Base-by-base conservation (phyloP, 345 rosid species). In the Eucalyptus tenuipes region DNA sequence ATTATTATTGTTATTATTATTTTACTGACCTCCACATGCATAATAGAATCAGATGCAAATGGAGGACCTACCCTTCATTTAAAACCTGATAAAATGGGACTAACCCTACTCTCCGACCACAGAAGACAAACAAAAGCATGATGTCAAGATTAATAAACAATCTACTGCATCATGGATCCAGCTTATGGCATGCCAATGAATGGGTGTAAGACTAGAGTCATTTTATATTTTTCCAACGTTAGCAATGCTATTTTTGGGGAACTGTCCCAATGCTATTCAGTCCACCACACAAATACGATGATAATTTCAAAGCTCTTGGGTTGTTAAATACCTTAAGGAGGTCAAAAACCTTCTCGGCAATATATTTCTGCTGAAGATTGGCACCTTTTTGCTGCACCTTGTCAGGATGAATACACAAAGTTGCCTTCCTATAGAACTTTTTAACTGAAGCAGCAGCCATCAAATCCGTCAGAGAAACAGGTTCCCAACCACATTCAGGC, bases 361-460 rank as follows among this genome's bases (percentile, higher is more conserved):
- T 49, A 88, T 91, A 93, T 75, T 93, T 93, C 57, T 93, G 95
- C 55, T 92, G 94, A 86, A 93, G 93, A 90, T 90, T 93, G 89
- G 95, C 94, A 44, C 95, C 95, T 88, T 91, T 92, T 89, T 93
- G 95, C 86, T 93, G 95, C 89, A 93, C 93, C 88, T 93, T 93
- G 89, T 93, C 95, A n/a, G 95, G 95, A 90, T 93, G 95, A 84
- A 93, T 90, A 89, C 94, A 92, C 44, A 93, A 85, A 33, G 92
- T 92, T 84, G 95, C 94, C 81, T 93, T 93, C 82, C 94, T 90
- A 81, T 93, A 93, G 5, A 85, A 92, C 82, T 93, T 93, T 87
- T 91, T 93, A 85, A 93, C 95, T 24, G 94, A 45, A 9, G 92
- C 92, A 10, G 86, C 90, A 82, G 91, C 90, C 17, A 92, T 93